Base-by-base conservation (phyloP, 768 basidiomycete species). In the Amanita molliuscula region DNA sequence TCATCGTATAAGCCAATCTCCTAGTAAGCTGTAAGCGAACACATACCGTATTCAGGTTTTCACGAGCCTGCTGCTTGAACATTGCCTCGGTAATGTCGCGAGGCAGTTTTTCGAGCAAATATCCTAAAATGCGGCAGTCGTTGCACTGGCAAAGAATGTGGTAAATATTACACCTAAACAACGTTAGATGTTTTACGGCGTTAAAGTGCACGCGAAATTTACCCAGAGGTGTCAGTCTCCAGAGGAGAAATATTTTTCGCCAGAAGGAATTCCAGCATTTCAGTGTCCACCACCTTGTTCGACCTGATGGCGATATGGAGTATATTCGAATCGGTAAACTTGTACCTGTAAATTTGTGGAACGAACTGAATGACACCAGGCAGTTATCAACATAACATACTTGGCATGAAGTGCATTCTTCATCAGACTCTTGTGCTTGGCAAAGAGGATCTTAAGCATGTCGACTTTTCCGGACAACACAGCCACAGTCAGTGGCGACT, bases 111-210 rank as follows among this genome's bases (percentile, higher is more conserved):
- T 69, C 58, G 4, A 80, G 58, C 1, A 79, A 56, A 55, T 77
- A 67, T 25, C 70, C 59, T 11, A 81, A 56, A 16, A 70, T 51
- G 2, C 65, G 59, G 4, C 55, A 51, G 8, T 65, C 41, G 36
- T 62, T 62, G 0, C 48, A 43, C 0, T 55, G 34, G 56, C 70
- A 73, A 29, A 76, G 58, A 13, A 70, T 61, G 59, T 83, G 81
- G 52, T 72, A 75, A 18, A 81, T 71, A 55, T 83, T 83, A 68
- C 68, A 77, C 4, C 79, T 83, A 50, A 9, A 37, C 37, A 23
- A 21, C 2, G 21, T 34, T 16, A 38, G 16, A 20, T 9, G 43
- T 31, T 18, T 18, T 6, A 15, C 28, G 21, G 5, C 8, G 26
- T 10, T 10, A 21, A 41, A 43, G 23, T 35, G 29, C 15, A 11